A percentile compares a stretch with the other conserved stretches of the same genome.
These are phyloP conservation scores for Pezicula carpinea DNA, from an alignment of 2,329 filamentous ascomycete species.

Conservation along the genomic window DNA sequence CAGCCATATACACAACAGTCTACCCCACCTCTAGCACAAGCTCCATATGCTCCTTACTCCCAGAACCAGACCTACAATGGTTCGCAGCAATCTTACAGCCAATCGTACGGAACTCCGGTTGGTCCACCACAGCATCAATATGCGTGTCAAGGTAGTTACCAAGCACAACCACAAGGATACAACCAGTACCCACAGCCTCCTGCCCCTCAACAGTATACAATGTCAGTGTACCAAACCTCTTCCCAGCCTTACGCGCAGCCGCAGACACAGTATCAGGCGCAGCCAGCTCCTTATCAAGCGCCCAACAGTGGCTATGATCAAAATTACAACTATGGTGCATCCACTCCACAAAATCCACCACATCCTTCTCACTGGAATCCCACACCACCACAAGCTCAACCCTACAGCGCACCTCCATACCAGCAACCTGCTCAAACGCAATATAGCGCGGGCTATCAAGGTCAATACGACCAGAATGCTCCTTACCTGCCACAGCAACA, in stretches of 20 bases:
- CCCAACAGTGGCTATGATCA: constrained; percentile 12
- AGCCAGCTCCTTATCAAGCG: constrained; percentile 10
- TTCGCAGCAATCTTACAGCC: constrained; percentile 14
- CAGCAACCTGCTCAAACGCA: constrained; percentile 5
- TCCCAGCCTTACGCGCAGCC: constrained; percentile 14
- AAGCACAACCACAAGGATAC: constrained; percentile 1
- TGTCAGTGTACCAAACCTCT: constrained; percentile 12
- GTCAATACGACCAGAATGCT: constrained; percentile 9
- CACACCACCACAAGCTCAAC: not conserved
- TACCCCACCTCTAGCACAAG: constrained; percentile 12
- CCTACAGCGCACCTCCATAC: constrained; percentile 4
- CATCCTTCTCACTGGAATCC: constrained; percentile 1
- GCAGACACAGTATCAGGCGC: constrained; percentile 16
- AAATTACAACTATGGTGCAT: constrained; percentile 3
- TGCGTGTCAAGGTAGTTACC: constrained; percentile 16
- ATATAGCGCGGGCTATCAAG: constrained; percentile 7
- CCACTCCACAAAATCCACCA: not conserved
- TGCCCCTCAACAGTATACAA: constrained; percentile 11
- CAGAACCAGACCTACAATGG: constrained; percentile 18
- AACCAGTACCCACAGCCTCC: constrained; percentile 10
- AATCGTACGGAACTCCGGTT: not conserved
- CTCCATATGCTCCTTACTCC: constrained; percentile 14
- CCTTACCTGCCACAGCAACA: constrained; percentile 11
- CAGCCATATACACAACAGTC: constrained; percentile 13
- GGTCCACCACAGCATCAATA: constrained; percentile 13